Evolutionary conservation across 495 filamentous ascomycete genomes (phyloP).

Genomic region (Stereocaulon alpinum): DNA sequence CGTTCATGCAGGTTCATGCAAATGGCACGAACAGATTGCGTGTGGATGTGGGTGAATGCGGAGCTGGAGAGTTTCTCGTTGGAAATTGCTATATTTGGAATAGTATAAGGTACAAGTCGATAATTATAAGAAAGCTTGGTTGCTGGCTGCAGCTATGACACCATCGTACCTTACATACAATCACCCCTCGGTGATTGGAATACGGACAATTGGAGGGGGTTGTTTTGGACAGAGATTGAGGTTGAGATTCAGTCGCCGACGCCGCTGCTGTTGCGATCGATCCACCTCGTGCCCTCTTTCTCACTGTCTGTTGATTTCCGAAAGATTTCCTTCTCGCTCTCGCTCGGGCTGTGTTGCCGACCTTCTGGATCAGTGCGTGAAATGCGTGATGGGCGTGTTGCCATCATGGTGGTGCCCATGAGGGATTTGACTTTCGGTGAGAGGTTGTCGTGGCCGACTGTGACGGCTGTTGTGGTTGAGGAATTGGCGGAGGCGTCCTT

Average conservation of each 20-base stretch:
- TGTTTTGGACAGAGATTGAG: not conserved
- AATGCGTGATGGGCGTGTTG: conserved; percentile 6
- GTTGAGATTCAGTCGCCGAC: not conserved
- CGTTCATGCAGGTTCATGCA: too few species aligned
- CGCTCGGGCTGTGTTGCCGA: conserved; percentile 19
- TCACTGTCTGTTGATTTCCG: conserved; percentile 20
- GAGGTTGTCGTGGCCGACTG: not conserved
- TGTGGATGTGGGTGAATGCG: too few species aligned
- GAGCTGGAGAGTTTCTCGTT: too few species aligned
- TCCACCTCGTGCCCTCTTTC: conserved; percentile 23
- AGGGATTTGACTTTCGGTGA: conserved; percentile 20
- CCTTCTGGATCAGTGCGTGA: conserved; percentile 16
- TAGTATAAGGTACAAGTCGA: too few species aligned
- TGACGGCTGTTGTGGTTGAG: conserved; percentile 15
- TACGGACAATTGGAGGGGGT: not conserved
- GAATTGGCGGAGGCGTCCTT: conserved; percentile 10
- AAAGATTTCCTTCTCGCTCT: conserved; percentile 21
- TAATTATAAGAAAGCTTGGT: too few species aligned
- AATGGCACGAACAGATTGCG: too few species aligned
- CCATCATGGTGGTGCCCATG: conserved; percentile 19
- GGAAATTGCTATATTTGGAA: too few species aligned
- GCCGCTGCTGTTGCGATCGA: not conserved
- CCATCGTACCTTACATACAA: not conserved
- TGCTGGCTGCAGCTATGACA: too few species aligned
- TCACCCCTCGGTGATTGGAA: not conserved